These are phyloP conservation scores for Boletus insuetus DNA, from an alignment of 768 basidiomycete genomes.

Conservation along the genomic window DNA sequence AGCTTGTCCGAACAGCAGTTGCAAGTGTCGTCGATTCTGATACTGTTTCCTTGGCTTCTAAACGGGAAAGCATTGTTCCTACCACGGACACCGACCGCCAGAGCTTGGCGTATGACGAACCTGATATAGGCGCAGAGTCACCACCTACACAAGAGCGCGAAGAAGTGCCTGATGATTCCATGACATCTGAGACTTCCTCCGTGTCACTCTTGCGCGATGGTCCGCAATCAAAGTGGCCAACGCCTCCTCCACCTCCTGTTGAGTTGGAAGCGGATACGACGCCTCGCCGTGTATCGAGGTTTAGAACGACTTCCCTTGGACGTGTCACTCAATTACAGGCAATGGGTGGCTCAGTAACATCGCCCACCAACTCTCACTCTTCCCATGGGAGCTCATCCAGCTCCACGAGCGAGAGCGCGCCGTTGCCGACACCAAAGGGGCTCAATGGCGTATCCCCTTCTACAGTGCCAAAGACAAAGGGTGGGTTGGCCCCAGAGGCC, in stretches of 20 bases:
- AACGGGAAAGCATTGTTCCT: conserved; percentile 11
- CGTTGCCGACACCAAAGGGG: conserved; percentile 19
- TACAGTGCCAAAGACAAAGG: conserved; percentile 4
- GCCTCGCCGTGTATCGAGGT: conserved; percentile 27
- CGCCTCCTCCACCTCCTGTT: conserved; percentile 31
- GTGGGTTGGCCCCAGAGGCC: conserved; percentile 23
- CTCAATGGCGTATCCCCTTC: conserved; percentile 4
- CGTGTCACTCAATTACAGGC: conserved; percentile 26
- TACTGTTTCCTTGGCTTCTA: conserved; percentile 17
- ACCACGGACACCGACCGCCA: conserved; percentile 8
- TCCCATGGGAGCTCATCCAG: conserved; percentile 35
- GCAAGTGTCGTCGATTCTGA: conserved; percentile 49
- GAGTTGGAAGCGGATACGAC: conserved; percentile 23
- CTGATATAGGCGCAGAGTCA: not conserved
- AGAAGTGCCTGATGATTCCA: conserved; percentile 14
- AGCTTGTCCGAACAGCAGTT: conserved; percentile 47
- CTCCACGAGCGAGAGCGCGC: conserved; percentile 27
- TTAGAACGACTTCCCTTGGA: conserved; percentile 29
- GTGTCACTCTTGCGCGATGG: conserved; percentile 18
- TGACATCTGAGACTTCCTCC: conserved; percentile 11
- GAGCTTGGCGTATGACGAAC: not conserved
- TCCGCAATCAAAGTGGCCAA: conserved; percentile 27
- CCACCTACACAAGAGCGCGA: conserved; percentile 7
- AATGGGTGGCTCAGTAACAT: conserved; percentile 28
- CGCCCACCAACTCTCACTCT: conserved; percentile 50